phyloP scores from a whole-genome alignment of 164 flowering plant genomes.

The Magnolia changhungtana region DNA sequence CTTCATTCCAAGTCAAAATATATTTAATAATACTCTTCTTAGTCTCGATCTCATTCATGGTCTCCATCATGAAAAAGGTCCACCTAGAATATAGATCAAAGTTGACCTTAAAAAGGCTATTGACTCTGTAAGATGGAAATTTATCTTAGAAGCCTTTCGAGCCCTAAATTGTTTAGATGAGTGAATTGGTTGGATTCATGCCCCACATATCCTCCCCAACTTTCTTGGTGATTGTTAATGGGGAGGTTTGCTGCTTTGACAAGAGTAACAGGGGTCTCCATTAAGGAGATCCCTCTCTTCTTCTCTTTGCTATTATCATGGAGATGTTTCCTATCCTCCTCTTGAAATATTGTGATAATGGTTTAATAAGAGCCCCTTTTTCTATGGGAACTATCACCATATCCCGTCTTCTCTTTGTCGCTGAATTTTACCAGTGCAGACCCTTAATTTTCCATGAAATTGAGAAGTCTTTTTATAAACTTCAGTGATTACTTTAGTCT shows the following conservation, averaged over 20 bases:
- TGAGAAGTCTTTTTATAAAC: too few relatives aligned
- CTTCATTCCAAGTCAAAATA: not conserved
- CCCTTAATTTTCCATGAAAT: too few relatives aligned
- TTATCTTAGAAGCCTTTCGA: not conserved
- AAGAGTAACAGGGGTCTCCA: not conserved
- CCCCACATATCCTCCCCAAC: too few relatives aligned
- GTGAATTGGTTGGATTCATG: not conserved
- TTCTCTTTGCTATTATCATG: not conserved
- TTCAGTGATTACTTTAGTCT: too few relatives aligned
- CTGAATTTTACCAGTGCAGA: too few relatives aligned
- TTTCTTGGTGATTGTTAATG: too few relatives aligned
- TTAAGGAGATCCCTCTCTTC: not conserved
- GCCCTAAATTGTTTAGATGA: not conserved
- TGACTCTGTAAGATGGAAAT: not conserved
- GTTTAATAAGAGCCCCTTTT: too few relatives aligned
- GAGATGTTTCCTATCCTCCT: not conserved
- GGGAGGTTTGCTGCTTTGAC: not conserved
- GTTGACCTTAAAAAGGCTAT: not conserved
- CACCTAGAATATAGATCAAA: not conserved
- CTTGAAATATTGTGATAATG: too few relatives aligned
- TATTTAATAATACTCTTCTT: not conserved
- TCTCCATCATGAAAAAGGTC: not conserved
- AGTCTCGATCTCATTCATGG: not conserved
- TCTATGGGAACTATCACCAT: too few relatives aligned
- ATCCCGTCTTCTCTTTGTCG: too few relatives aligned